These are phyloP conservation scores for Lotus japonicus DNA, from an alignment of 306 rosid genomes.

Conservation along the genomic window DNA sequence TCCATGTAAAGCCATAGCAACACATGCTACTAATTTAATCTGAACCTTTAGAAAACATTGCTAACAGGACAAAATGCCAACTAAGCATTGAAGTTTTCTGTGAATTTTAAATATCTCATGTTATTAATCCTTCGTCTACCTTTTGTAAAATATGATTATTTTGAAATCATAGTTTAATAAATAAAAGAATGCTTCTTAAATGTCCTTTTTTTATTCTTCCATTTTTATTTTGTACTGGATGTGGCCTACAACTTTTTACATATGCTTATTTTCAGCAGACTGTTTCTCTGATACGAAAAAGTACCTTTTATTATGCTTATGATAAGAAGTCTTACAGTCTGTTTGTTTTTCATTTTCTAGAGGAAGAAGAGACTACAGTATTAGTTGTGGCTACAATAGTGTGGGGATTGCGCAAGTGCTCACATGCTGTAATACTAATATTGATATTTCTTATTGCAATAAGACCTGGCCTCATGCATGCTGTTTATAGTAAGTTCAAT, in stretches of 20 bases:
- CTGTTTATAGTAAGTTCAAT: constrained; percentile 63
- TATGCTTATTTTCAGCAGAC: not conserved
- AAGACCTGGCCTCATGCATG: constrained; percentile 86
- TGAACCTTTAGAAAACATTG: constrained; percentile 13
- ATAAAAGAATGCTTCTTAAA: not conserved
- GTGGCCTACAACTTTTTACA: not conserved
- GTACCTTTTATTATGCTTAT: not conserved
- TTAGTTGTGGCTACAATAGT: constrained; percentile 76
- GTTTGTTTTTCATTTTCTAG: constrained; percentile 31
- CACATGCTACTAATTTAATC: not conserved
- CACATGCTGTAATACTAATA: constrained; percentile 58
- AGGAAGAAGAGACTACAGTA: constrained; percentile 63
- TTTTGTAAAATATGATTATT: not conserved
- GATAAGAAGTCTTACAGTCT: constrained; percentile 17
- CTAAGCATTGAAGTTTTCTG: not conserved
- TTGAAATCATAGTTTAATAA: not conserved
- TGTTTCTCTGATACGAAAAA: not conserved
- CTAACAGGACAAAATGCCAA: not conserved
- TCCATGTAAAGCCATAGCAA: constrained; percentile 5
- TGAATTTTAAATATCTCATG: not conserved
- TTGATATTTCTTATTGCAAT: constrained; percentile 77
- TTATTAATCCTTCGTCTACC: not conserved
- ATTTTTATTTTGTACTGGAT: not conserved
- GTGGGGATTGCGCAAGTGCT: constrained; percentile 87
- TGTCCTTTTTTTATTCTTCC: not conserved